These are phyloP conservation scores for Raffaelea arxii DNA, from an alignment of 2,329 filamentous ascomycete genomes.

Conservation along the genomic window DNA sequence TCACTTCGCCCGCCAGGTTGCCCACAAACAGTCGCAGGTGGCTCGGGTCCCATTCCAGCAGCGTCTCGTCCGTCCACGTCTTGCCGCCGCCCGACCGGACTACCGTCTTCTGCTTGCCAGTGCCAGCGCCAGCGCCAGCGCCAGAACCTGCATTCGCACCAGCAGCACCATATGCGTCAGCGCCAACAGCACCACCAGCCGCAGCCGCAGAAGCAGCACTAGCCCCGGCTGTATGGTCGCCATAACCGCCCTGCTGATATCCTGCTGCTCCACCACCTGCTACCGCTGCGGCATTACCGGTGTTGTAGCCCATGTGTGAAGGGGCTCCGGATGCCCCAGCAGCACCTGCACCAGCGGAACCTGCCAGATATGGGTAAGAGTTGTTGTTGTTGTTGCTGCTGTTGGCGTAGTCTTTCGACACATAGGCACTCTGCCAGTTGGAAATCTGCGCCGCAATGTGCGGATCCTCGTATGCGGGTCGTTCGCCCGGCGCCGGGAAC, in stretches of 20 bases:
- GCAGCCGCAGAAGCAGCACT: conserved; percentile 2
- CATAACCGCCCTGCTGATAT: conserved; percentile 12
- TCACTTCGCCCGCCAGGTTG: conserved; percentile 94
- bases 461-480: conserved; percentile 35
- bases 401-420: conserved; percentile 40
- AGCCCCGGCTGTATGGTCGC: conserved; percentile 17
- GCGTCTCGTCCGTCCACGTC: conserved; percentile 78
- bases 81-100: conserved; percentile 81
- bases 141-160: conserved; percentile 20
- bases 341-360: conserved; percentile 20
- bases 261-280: neutral
- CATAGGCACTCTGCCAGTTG: conserved; percentile 89
- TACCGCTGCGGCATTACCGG: too few relatives aligned
- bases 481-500: conserved; percentile 54
- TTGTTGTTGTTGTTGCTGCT: neutral
- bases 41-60: conserved; percentile 91
- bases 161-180: neutral
- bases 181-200: conserved; percentile 2
- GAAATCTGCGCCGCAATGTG: conserved; percentile 88
- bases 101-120: conserved; percentile 73
- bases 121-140: conserved; percentile 30
- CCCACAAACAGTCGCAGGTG: conserved; percentile 94
- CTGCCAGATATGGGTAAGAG: too few relatives aligned
- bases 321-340: neutral
- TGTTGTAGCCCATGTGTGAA: too few relatives aligned